Conservation (phyloP, 495 filamentous ascomycete species). For the Tuber brumale region DNA sequence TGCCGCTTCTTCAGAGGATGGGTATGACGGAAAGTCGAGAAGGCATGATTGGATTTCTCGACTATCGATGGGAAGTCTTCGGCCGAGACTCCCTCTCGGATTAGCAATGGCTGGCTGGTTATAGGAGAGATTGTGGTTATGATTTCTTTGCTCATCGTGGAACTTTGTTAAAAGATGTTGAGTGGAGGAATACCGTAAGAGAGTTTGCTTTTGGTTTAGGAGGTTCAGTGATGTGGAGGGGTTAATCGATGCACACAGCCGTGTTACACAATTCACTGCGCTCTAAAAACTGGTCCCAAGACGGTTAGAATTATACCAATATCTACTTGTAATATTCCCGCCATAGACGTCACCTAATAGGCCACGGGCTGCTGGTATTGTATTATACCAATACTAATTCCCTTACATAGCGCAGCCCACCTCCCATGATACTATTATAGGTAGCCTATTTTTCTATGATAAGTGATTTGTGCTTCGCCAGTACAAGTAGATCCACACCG, state of each 20-base stretch:
- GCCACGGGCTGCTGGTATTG: neutral
- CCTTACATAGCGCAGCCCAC: neutral
- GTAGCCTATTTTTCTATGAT: neutral
- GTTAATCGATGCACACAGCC: neutral
- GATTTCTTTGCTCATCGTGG: conserved; percentile 67
- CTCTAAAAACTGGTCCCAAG: neutral
- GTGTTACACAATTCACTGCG: neutral
- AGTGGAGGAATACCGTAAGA: neutral
- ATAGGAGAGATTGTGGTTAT: conserved; percentile 85
- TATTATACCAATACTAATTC: neutral
- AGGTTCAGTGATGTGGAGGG: neutral
- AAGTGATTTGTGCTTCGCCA: neutral
- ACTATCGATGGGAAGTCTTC: conserved; percentile 62
- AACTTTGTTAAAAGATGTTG: neutral
- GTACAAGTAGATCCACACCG: neutral
- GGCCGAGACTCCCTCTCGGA: conserved; percentile 61
- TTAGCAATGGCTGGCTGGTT: conserved; percentile 70
- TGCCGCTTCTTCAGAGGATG: conserved; percentile 60
- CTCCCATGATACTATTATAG: neutral
- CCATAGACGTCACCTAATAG: neutral
- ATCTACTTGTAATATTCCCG: neutral
- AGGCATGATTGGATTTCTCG: conserved; percentile 60
- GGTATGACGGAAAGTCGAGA: conserved; percentile 61
- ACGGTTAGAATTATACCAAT: neutral
- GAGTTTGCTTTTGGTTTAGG: neutral